These are phyloP conservation scores for Backusella macrospora DNA, from an alignment of 192 early-diverging fungal species.

Conservation along the genomic window DNA sequence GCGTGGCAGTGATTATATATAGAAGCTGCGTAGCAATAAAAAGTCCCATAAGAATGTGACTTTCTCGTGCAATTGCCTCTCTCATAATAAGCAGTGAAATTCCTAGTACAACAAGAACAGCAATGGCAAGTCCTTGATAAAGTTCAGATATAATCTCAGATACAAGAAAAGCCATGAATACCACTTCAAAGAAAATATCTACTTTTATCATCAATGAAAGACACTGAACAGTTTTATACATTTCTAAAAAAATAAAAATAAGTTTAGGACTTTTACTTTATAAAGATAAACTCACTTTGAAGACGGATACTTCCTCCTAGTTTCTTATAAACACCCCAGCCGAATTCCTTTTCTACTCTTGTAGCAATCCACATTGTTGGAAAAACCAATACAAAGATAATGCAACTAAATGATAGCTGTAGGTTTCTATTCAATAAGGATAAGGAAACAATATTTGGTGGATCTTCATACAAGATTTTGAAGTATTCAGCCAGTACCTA, in stretches of 20 bases:
- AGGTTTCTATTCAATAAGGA: background rate
- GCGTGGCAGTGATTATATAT: background rate
- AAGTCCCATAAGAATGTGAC: background rate
- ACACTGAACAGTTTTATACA: background rate
- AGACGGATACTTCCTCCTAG: background rate
- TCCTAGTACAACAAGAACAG: background rate
- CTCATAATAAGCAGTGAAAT: background rate
- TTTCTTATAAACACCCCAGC: background rate
- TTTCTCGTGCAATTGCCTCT: background rate
- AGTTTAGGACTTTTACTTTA: background rate
- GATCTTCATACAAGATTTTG: background rate
- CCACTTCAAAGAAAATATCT: background rate
- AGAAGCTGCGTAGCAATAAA: background rate
- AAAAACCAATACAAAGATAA: background rate
- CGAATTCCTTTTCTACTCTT: background rate
- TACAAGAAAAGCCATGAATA: background rate
- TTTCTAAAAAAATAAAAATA: background rate
- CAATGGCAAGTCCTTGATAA: slow-evolving; percentile 1
- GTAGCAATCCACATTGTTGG: background rate
- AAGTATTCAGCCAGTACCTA: background rate
- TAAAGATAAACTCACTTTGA: background rate
- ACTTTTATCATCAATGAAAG: background rate
- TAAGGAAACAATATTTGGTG: background rate
- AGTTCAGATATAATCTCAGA: background rate
- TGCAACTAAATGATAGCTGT: background rate